A percentile compares a stretch with the other conserved stretches of the same genome.
Evolutionary conservation across 2,329 filamentous ascomycete species (phyloP).

Genomic region (Didymella pomorum): DNA sequence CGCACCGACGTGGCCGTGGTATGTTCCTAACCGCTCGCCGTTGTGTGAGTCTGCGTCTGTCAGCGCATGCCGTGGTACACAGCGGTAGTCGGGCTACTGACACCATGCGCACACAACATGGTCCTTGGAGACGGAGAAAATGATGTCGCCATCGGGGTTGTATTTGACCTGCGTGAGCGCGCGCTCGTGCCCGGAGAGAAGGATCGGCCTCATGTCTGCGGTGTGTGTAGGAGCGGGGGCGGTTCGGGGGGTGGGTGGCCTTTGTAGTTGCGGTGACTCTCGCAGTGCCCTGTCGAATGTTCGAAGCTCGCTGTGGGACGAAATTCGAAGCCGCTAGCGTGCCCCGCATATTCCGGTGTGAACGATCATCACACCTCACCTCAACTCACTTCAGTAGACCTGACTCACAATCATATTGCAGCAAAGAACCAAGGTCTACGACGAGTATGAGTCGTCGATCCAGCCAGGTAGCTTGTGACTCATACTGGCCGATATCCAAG

Average conservation of each 20-base stretch:
- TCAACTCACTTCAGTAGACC: not conserved
- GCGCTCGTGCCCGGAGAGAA: constrained; percentile 95
- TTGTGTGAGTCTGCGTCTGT: constrained; percentile 74
- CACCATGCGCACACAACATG: constrained; percentile 97
- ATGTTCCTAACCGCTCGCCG: constrained; percentile 92
- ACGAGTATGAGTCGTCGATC: not conserved
- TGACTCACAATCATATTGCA: constrained; percentile 5
- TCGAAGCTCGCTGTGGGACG: constrained; percentile 8
- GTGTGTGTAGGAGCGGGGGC: constrained; percentile 22
- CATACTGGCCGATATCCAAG: not conserved
- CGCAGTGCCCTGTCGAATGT: constrained; percentile 7
- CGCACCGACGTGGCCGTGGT: constrained; percentile 95
- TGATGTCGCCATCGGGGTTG: constrained; percentile 86
- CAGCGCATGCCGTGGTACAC: constrained; percentile 24
- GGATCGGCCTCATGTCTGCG: constrained; percentile 85
- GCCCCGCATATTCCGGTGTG: constrained; percentile 14
- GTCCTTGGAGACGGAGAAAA: constrained; percentile 96
- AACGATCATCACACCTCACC: not conserved
- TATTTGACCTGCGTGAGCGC: constrained; percentile 94
- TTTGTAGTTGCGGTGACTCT: constrained; percentile 41
- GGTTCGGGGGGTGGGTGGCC: constrained; percentile 31
- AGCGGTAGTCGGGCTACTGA: constrained; percentile 32
- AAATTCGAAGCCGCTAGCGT: constrained; percentile 26
- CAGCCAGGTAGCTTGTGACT: not conserved
- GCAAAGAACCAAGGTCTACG: not conserved